Evolutionary conservation across 768 basidiomycete genomes (phyloP).

Genomic region (Rhodosporidiobolus sp.): DNA sequence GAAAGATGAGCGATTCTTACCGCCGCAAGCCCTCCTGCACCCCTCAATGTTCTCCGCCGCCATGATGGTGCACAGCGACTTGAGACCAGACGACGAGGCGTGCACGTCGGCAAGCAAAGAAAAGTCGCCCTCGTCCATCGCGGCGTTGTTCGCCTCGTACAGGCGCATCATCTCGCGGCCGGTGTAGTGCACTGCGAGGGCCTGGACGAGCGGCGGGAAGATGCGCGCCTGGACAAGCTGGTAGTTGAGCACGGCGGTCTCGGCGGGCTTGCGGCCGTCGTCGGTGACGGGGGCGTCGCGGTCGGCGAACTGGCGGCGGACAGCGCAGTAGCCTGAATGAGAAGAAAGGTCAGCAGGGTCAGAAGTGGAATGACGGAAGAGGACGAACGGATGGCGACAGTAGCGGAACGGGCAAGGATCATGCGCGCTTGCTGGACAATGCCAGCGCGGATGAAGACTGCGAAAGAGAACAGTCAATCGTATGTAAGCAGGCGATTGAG

Average conservation of each 20-base stretch:
- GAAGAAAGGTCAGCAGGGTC: background rate
- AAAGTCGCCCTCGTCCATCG: slow-evolving; percentile 42
- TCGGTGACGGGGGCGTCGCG: slow-evolving; percentile 43
- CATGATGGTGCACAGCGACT: slow-evolving; percentile 42
- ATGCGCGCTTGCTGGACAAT: slow-evolving; percentile 43
- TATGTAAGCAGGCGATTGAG: background rate
- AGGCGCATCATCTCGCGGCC: slow-evolving; percentile 38
- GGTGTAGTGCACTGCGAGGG: slow-evolving; percentile 39
- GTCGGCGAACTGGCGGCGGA: slow-evolving; percentile 46
- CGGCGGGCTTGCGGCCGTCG: slow-evolving; percentile 35
- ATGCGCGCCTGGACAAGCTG: slow-evolving; percentile 44
- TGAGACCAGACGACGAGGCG: slow-evolving; percentile 43
- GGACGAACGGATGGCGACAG: slow-evolving; percentile 42
- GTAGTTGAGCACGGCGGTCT: slow-evolving; percentile 45
- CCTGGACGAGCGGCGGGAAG: slow-evolving; percentile 38
- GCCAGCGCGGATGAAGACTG: slow-evolving; percentile 18
- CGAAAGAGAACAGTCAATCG: background rate
- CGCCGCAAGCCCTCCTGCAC: slow-evolving; percentile 46
- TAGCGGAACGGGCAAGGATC: slow-evolving; percentile 45
- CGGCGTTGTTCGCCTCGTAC: slow-evolving; percentile 37
- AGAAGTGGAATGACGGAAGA: background rate
- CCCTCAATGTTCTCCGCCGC: slow-evolving; percentile 43
- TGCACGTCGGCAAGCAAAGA: slow-evolving; percentile 45
- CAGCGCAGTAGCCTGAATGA: slow-evolving; percentile 37
- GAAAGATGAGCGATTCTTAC: slow-evolving; percentile 45